These are phyloP conservation scores for Esteya vermicola DNA, from an alignment of 2,329 filamentous ascomycete genomes.

Conservation along the genomic window DNA sequence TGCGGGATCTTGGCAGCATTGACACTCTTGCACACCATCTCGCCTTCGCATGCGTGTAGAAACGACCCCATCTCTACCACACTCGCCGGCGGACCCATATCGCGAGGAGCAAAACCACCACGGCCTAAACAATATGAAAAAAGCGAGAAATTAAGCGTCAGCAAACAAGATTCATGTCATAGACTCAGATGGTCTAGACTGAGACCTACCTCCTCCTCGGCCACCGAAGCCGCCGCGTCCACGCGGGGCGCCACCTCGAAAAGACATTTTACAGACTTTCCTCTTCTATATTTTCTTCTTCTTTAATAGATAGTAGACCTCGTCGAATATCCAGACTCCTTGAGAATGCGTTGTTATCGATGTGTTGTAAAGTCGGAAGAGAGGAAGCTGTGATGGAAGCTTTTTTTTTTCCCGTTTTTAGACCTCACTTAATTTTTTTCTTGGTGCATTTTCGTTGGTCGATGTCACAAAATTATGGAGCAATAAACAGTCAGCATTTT, in stretches of 20 bases:
- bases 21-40: conserved; percentile 92
- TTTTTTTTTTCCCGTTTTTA: conserved; percentile 1
- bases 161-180: neutral
- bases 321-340: neutral
- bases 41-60: conserved; percentile 88
- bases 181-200: neutral
- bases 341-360: neutral
- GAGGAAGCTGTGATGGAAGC: neutral
- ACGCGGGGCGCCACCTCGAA: conserved; percentile 33
- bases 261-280: too few species aligned
- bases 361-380: neutral
- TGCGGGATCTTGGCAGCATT: conserved; percentile 85
- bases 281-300: too few species aligned
- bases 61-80: conserved; percentile 83
- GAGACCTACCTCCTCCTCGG: conserved; percentile 28
- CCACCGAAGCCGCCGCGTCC: conserved; percentile 34
- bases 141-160: too few species aligned
- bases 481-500: neutral
- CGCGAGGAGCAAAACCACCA: conserved; percentile 43
- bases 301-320: too few species aligned
- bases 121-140: too few species aligned
- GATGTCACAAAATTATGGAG: neutral
- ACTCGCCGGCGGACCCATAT: conserved; percentile 47
- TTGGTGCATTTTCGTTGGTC: conserved; percentile 1
- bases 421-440: conserved; percentile 1